phyloP scores from a whole-genome alignment of 2,329 filamentous ascomycete species.

The Pleoardoris graminearum region DNA sequence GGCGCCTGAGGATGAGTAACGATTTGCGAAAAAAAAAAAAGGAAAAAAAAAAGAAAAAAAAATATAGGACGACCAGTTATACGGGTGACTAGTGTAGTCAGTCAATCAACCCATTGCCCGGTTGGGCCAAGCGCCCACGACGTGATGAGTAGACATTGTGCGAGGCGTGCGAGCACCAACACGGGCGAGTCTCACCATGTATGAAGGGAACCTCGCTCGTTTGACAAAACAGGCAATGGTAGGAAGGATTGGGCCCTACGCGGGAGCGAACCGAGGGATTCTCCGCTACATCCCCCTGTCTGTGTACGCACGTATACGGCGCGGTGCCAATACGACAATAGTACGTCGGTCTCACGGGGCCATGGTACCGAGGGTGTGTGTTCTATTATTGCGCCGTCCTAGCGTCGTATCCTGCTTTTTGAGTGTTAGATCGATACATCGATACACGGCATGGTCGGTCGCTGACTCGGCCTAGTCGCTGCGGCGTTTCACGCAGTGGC shows the following conservation, averaged over 20 bases:
- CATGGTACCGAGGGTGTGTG: background rate
- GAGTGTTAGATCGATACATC: background rate
- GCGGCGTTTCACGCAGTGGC: background rate
- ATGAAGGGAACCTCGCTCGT: background rate
- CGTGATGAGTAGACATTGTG: conserved; percentile 2
- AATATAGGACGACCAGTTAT: too few species aligned
- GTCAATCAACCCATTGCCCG: background rate
- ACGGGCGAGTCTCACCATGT: background rate
- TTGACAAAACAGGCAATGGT: conserved; percentile 9
- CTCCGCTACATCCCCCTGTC: conserved; percentile 5
- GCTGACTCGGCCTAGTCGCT: conserved; percentile 2
- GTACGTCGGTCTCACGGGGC: background rate
- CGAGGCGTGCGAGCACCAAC: conserved; percentile 7
- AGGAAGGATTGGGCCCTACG: background rate
- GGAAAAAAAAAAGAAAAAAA: too few species aligned
- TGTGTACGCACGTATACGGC: conserved; percentile 1
- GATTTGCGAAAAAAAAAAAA: background rate
- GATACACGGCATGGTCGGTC: too few species aligned
- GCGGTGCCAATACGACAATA: background rate
- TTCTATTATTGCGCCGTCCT: background rate
- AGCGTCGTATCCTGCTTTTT: background rate
- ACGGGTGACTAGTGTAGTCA: too few species aligned
- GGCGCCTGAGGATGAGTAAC: conserved; percentile 6
- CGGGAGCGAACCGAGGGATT: conserved; percentile 8
- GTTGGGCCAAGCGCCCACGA: background rate